These are phyloP conservation scores for Picochlorum sp. DNA, from an alignment of 139 green algal species.

Conservation along the genomic window DNA sequence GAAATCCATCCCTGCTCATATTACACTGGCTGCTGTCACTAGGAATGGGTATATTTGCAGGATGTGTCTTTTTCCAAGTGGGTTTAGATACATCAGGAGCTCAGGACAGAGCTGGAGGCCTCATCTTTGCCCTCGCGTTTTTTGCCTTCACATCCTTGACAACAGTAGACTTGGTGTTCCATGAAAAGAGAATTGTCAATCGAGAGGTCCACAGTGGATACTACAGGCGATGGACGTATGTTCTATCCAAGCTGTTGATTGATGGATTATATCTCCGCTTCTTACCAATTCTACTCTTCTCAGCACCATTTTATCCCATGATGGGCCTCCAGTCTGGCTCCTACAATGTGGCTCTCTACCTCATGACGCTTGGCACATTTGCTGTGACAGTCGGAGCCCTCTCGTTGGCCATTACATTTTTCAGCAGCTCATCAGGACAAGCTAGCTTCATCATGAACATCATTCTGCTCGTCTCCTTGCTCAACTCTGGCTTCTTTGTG, in stretches of 20 bases:
- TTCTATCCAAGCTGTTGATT: conserved; percentile 50
- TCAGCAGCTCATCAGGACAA: conserved; percentile 33
- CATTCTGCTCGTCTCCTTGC: conserved; percentile 60
- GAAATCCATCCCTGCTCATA: conserved; percentile 54
- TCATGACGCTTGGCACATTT: conserved; percentile 44
- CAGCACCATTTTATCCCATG: conserved; percentile 62
- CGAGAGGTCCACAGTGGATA: conserved; percentile 36
- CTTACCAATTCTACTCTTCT: conserved; percentile 51
- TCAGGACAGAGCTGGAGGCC: conserved; percentile 48
- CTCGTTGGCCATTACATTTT: conserved; percentile 43
- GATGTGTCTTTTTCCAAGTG: conserved; percentile 56
- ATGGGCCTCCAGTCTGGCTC: conserved; percentile 17
- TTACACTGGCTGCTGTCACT: conserved; percentile 51
- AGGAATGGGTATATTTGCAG: conserved; percentile 51
- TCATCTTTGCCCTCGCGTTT: conserved; percentile 74
- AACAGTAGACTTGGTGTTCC: conserved; percentile 53
- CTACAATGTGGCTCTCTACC: conserved; percentile 34
- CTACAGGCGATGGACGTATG: conserved; percentile 52
- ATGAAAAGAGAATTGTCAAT: conserved; percentile 50
- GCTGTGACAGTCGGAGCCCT: conserved; percentile 44
- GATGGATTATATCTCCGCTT: conserved; percentile 67
- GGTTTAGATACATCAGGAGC: conserved; percentile 42
- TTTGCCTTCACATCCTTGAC: conserved; percentile 70
- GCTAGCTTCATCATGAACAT: conserved; percentile 69
- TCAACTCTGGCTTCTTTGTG: conserved; percentile 43